phyloP scores from a whole-genome alignment of 1,284 basidiomycete species.

The Filobasidium uniguttulatum region DNA sequence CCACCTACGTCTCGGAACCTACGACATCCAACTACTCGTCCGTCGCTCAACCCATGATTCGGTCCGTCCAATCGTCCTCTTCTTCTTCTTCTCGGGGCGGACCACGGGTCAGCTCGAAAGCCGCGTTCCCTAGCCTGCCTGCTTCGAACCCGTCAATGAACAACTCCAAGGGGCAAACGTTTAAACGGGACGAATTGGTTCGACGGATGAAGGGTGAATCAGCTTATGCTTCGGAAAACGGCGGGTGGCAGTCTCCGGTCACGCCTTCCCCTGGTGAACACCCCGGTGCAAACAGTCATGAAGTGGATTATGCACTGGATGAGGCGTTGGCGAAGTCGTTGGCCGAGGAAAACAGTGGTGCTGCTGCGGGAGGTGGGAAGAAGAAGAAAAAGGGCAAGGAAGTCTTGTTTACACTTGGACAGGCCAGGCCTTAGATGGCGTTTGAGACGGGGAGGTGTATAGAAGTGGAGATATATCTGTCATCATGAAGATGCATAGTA shows the following conservation, averaged over 20 bases:
- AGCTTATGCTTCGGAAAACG: no score
- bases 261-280: background rate
- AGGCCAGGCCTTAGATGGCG: no score
- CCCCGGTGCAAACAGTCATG: no score
- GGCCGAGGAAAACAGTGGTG: background rate
- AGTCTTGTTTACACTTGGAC: background rate
- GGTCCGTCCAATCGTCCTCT: constrained; percentile 28
- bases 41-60: constrained; percentile 21
- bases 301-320: background rate
- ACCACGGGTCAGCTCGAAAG: constrained; percentile 29
- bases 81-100: constrained; percentile 16
- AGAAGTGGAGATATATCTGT: no score
- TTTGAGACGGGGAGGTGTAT: no score
- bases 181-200: background rate
- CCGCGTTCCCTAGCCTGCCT: constrained; percentile 61
- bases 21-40: constrained; percentile 30
- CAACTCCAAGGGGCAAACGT: background rate
- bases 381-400: constrained; percentile 5
- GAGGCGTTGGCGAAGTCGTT: background rate
- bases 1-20: constrained; percentile 28
- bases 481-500: no score
- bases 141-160: background rate
- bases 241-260: no score
- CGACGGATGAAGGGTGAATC: background rate
- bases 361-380: background rate